phyloP scores from a whole-genome alignment of 1,284 basidiomycete species.

The Melampsora larici-populina region DNA sequence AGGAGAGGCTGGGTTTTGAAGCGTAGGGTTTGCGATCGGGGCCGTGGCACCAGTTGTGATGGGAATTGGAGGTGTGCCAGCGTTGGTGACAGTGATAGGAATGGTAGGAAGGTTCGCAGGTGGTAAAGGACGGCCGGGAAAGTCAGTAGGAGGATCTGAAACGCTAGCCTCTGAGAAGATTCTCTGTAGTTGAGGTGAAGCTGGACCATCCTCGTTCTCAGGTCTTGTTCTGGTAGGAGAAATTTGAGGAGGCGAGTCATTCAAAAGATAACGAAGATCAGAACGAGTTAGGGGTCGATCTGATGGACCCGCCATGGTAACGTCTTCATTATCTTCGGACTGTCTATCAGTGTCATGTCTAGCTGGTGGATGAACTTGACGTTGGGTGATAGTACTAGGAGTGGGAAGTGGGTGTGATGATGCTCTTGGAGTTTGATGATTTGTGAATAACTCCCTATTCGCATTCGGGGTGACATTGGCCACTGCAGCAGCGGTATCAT shows the following conservation, averaged over 20 bases:
- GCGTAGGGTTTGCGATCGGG: conserved; percentile 10
- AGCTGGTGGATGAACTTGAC: background rate
- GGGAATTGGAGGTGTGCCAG: conserved; percentile 47
- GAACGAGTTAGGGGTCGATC: background rate
- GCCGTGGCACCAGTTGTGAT: conserved; percentile 47
- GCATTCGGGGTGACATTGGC: conserved; percentile 11
- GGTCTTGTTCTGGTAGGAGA: background rate
- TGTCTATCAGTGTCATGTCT: background rate
- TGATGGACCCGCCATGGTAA: background rate
- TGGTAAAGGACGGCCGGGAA: conserved; percentile 40
- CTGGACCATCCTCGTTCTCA: background rate
- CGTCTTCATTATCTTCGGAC: background rate
- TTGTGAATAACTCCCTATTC: background rate
- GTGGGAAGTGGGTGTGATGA: conserved; percentile 33
- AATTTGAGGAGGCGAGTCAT: background rate
- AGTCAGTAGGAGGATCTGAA: conserved; percentile 3
- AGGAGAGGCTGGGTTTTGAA: conserved; percentile 49
- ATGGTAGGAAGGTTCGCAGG: conserved; percentile 49
- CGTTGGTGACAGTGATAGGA: conserved; percentile 21
- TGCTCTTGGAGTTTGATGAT: conserved; percentile 42
- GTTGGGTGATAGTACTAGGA: background rate
- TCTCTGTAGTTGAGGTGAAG: conserved; percentile 1
- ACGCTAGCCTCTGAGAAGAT: conserved; percentile 23
- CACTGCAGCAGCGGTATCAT: background rate
- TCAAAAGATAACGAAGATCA: background rate